A percentile compares a stretch with the other conserved stretches of the same genome.
Evolutionary conservation across 1,139 yeast genomes (phyloP).

Genomic region (Sugiyamaella sp.): DNA sequence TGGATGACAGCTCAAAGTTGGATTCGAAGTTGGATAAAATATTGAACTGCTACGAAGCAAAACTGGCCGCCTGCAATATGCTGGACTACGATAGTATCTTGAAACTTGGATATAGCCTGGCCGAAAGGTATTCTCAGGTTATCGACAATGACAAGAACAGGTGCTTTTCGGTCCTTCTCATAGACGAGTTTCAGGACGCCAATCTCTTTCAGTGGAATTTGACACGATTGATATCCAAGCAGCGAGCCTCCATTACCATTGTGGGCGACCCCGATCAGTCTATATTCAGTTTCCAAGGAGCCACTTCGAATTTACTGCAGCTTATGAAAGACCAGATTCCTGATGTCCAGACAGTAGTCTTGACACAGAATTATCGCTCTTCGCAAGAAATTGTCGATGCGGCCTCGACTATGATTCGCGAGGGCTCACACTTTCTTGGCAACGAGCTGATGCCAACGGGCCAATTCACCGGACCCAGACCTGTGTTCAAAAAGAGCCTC

Average conservation of each 20-base stretch:
- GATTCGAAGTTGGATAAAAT: slow-evolving; percentile 8
- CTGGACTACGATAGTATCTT: slow-evolving; percentile 86
- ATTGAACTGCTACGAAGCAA: slow-evolving; percentile 19
- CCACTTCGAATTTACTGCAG: slow-evolving; percentile 66
- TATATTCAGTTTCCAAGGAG: slow-evolving; percentile 85
- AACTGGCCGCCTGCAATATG: slow-evolving; percentile 41
- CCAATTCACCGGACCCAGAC: slow-evolving; percentile 20
- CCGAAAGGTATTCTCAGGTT: slow-evolving; percentile 41
- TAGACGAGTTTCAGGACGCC: slow-evolving; percentile 95
- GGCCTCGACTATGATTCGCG: slow-evolving; percentile 68
- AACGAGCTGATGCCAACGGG: slow-evolving; percentile 21
- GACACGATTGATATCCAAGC: slow-evolving; percentile 57
- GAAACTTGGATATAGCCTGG: slow-evolving; percentile 53
- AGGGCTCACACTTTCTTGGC: slow-evolving; percentile 45
- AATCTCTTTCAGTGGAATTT: slow-evolving; percentile 73
- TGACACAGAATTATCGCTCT: slow-evolving; percentile 79
- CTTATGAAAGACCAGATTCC: slow-evolving; percentile 57
- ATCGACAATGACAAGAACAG: background rate
- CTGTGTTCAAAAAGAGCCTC: slow-evolving; percentile 18
- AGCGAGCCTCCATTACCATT: slow-evolving; percentile 58
- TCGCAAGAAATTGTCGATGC: slow-evolving; percentile 63
- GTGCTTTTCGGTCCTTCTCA: slow-evolving; percentile 62
- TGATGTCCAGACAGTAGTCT: slow-evolving; percentile 45
- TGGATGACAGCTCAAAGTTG: background rate
- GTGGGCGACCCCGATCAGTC: slow-evolving; percentile 98